Percentiles rank a stretch among this genome's conserved stretches.
Conservation (phyloP, 1,284 basidiomycete species). For the Mixia osmundae region DNA sequence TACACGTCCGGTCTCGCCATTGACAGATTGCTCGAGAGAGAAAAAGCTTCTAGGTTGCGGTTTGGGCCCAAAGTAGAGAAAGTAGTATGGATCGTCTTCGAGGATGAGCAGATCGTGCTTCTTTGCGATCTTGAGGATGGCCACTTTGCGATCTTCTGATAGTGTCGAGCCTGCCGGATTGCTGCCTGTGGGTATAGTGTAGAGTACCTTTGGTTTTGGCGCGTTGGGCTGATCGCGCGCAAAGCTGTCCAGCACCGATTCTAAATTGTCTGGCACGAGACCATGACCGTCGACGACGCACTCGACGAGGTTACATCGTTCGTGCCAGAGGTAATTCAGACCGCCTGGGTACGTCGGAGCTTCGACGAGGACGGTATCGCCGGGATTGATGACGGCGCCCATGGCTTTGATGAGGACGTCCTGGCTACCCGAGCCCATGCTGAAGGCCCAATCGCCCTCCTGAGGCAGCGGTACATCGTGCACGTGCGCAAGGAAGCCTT, state of each 20-base stretch:
- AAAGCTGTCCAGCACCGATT: conserved; percentile 48
- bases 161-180: conserved; percentile 48
- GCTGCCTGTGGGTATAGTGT: conserved; percentile 36
- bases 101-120: conserved; percentile 60
- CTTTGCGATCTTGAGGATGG: conserved; percentile 35
- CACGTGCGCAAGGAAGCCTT: conserved; percentile 15
- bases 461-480: conserved; percentile 23
- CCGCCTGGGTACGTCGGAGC: conserved; percentile 41
- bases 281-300: conserved; percentile 57
- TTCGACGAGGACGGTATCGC: conserved; percentile 63
- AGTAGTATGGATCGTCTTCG: conserved; percentile 66
- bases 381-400: conserved; percentile 41
- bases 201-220: conserved; percentile 54
- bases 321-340: neutral
- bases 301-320: conserved; percentile 25
- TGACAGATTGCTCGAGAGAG: conserved; percentile 33
- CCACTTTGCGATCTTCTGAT: conserved; percentile 12
- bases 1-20: conserved; percentile 34
- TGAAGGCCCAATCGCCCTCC: conserved; percentile 44
- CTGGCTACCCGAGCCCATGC: conserved; percentile 61
- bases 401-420: conserved; percentile 62
- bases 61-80: conserved; percentile 36
- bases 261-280: conserved; percentile 39
- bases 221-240: conserved; percentile 31
- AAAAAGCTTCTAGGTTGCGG: conserved; percentile 44